Evolutionary conservation across 2,329 filamentous ascomycete genomes (phyloP), one percentile per base, ranked within the genome.

Genomic region (Aspergillus neoniger): DNA sequence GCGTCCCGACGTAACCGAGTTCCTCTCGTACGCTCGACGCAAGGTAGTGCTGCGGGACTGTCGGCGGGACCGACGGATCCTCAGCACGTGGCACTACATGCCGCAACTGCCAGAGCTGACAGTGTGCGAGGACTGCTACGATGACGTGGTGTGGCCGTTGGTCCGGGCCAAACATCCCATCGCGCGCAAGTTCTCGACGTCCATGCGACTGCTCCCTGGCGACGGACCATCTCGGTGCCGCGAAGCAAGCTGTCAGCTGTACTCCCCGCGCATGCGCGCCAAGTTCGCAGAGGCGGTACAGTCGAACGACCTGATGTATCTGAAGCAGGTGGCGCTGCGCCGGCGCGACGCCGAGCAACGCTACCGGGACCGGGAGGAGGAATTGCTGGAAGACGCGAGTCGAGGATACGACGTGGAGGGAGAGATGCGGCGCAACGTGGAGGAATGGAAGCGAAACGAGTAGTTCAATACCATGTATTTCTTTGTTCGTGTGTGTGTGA

Each of bases 91-190:
- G 93, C 88, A 96, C 74, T 87, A 85, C 58, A 91, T 96, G 74
- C 86, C 90, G 0, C 81, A 85, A 14, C 79, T 96, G 0, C 91
- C 90, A 0, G 85, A 92, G 51, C 86, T 96, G 69, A 92, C 90
- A 0, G 88, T 96, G 4, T 98, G 93, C 75, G 87, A 90, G 65
- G 91, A 94, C 74, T 98, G 93, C 74, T 96, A 90, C 72, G 85
- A 91, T 15, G 87, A 91, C 21, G 85, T 91, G 0, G 86, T 96
- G n/a, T 86, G 85, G 75, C 92, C 92, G 0, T 80, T 86, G 54
- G 77, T 88, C 1, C 79, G 82, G 30, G 79, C 82, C 3, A 76
- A 82, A 41, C 78, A 77, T 43, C 77, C 83, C 0, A 80, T 93
- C 23, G 87, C 89, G 9, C 78, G 83, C 17, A 85, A 88, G 65